Evolutionary conservation across 345 rosid species (phyloP).

Genomic region (Geranium rotundifolium): DNA sequence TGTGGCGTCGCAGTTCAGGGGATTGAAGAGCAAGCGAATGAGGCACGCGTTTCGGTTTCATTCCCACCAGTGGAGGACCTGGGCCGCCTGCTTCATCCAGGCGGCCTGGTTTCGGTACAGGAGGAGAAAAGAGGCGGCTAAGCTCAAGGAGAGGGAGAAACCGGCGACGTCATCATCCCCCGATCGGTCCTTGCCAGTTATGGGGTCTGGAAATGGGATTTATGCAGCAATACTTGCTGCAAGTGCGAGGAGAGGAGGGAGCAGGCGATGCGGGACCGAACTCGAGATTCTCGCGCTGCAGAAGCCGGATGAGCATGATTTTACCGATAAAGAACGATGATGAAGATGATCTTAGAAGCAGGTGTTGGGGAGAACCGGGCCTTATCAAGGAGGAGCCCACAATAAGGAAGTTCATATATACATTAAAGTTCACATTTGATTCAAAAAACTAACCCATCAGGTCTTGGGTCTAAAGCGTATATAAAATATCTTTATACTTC

Average conservation of each 20-base stretch:
- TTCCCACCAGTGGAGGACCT: slow-evolving; percentile 38
- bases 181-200: no score
- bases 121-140: slow-evolving; percentile 24
- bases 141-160: slow-evolving; percentile 24
- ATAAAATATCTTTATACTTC: no score
- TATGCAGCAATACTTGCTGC: slow-evolving; percentile 15
- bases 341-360: slow-evolving; percentile 8
- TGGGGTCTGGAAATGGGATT: not conserved
- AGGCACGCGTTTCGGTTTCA: slow-evolving; percentile 20
- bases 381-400: no score
- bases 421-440: no score
- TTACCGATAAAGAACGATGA: slow-evolving; percentile 23
- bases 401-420: no score
- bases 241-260: slow-evolving; percentile 23
- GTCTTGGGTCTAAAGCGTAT: no score
- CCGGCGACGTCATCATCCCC: not conserved
- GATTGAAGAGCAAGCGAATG: slow-evolving; percentile 34
- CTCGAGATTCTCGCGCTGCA: slow-evolving; percentile 15
- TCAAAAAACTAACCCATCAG: no score
- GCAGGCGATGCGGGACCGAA: slow-evolving; percentile 17
- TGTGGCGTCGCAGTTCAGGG: slow-evolving; percentile 41
- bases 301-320: slow-evolving; percentile 40
- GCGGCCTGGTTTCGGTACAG: slow-evolving; percentile 41
- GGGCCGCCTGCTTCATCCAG: slow-evolving; percentile 48
- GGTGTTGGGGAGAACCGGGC: no score